A percentile compares a stretch with the other conserved stretches of the same genome.
Evolutionary conservation across 768 basidiomycete genomes (phyloP).

Genomic region (Krasilnikovozyma curviuscula): DNA sequence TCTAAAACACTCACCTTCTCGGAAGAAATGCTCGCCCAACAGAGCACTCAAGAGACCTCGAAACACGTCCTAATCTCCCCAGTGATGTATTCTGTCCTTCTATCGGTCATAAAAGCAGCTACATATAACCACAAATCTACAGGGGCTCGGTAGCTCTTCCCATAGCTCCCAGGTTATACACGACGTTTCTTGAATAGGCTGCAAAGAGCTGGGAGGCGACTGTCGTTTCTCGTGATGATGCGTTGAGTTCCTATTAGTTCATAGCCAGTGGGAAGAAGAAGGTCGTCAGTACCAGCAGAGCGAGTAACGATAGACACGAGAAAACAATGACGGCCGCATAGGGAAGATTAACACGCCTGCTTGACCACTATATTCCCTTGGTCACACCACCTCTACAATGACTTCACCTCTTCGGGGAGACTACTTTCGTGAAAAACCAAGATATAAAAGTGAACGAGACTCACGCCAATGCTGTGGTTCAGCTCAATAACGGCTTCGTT

Average conservation of each 20-base stretch:
- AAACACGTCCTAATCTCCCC: no score
- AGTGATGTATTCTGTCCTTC: no score
- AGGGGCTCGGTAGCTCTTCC: no score
- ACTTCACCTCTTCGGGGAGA: no score
- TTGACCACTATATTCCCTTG: no score
- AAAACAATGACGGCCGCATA: neutral
- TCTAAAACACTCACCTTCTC: no score
- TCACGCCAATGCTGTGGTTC: constrained; percentile 68
- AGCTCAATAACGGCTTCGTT: constrained; percentile 76
- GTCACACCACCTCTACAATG: no score
- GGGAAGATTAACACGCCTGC: no score
- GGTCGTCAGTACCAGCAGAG: neutral
- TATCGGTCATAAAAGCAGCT: no score
- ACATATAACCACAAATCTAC: no score
- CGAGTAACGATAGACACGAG: neutral
- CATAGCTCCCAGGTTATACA: constrained; percentile 63
- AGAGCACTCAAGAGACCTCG: no score
- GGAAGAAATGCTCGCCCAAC: no score
- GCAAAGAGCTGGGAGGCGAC: constrained; percentile 63
- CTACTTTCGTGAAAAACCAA: neutral
- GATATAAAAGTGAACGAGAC: constrained; percentile 14
- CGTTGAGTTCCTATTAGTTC: neutral
- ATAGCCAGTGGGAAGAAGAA: neutral
- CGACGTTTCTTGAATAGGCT: constrained; percentile 81
- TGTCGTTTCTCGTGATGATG: constrained; percentile 45